Evolutionary conservation across 495 filamentous ascomycete species (phyloP).

Genomic region (Aspergillus saccharolyticus): DNA sequence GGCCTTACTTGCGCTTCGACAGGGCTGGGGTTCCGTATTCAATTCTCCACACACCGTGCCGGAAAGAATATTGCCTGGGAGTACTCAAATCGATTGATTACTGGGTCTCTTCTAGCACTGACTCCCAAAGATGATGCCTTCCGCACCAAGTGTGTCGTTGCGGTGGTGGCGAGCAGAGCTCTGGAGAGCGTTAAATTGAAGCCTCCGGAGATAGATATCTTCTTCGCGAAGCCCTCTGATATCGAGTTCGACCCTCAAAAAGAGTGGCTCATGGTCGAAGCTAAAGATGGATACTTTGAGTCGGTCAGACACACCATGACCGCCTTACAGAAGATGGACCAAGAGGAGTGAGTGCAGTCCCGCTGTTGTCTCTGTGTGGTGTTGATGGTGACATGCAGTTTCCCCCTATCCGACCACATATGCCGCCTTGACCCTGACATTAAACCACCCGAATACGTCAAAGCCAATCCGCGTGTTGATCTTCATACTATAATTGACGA

Average conservation of each 20-base stretch:
- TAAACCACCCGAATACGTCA: constrained; percentile 45
- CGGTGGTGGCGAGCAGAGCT: constrained; percentile 67
- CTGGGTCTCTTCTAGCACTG: constrained; percentile 67
- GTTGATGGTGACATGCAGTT: constrained; percentile 34
- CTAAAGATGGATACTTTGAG: constrained; percentile 67
- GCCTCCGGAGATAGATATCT: constrained; percentile 71
- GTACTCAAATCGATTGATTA: constrained; percentile 65
- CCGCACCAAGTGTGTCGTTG: constrained; percentile 60
- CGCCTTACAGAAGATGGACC: constrained; percentile 66
- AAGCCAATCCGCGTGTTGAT: constrained; percentile 40
- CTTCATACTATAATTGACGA: constrained; percentile 33
- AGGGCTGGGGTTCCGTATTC: constrained; percentile 62
- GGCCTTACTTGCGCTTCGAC: constrained; percentile 56
- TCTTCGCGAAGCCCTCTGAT: constrained; percentile 59
- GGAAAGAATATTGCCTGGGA: constrained; percentile 71
- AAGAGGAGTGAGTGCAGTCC: constrained; percentile 48
- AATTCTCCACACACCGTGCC: constrained; percentile 64
- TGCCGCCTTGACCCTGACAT: constrained; percentile 47
- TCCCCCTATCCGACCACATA: constrained; percentile 59
- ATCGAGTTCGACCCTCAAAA: constrained; percentile 61
- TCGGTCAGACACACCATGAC: constrained; percentile 64
- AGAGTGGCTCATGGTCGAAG: constrained; percentile 76
- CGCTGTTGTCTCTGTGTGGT: constrained; percentile 14
- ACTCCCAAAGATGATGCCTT: constrained; percentile 62
- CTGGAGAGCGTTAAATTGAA: constrained; percentile 54